Percentiles rank a stretch among this genome's conserved stretches.
phyloP scores from a whole-genome alignment of 768 basidiomycete genomes.

The Tylopilus plumbeoviolaceoides region DNA sequence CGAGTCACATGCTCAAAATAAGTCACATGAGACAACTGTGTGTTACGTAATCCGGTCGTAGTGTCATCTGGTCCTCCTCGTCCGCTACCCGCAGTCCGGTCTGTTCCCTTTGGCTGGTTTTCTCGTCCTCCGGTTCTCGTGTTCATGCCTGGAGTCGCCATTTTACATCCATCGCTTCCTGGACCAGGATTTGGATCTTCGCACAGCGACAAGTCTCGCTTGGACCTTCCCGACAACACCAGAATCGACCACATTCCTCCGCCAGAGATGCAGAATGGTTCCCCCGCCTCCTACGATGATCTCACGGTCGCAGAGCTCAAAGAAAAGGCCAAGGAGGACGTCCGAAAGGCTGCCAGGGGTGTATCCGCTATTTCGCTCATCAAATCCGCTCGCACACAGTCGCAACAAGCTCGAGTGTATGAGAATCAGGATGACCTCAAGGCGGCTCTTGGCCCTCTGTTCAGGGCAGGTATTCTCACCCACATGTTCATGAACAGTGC shows the following conservation, averaged over 20 bases:
- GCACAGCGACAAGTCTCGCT: slow-evolving; percentile 18
- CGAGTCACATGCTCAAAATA: slow-evolving; percentile 22
- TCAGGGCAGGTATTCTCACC: slow-evolving; percentile 57
- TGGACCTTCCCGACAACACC: slow-evolving; percentile 11
- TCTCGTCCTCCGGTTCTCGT: neutral
- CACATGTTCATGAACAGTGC: slow-evolving; percentile 55
- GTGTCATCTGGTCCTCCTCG: slow-evolving; percentile 7
- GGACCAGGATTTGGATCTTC: slow-evolving; percentile 30
- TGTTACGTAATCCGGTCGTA: slow-evolving; percentile 23
- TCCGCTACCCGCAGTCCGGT: slow-evolving; percentile 12
- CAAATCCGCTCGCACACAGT: slow-evolving; percentile 56
- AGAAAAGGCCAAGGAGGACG: slow-evolving; percentile 42
- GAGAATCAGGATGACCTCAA: slow-evolving; percentile 60
- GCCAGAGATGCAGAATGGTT: slow-evolving; percentile 41
- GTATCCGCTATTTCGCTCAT: slow-evolving; percentile 59
- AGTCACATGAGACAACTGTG: slow-evolving; percentile 17
- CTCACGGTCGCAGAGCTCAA: slow-evolving; percentile 46
- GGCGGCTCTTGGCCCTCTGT: slow-evolving; percentile 55
- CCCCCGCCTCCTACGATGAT: slow-evolving; percentile 19
- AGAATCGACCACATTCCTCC: slow-evolving; percentile 13
- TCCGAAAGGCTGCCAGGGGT: slow-evolving; percentile 51
- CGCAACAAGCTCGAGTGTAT: slow-evolving; percentile 44
- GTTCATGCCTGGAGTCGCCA: slow-evolving; percentile 41
- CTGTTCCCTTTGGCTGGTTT: slow-evolving; percentile 1
- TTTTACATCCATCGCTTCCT: slow-evolving; percentile 37